Base-by-base conservation (phyloP, 805 yeast genomes). In the Brettanomyces nanus region DNA sequence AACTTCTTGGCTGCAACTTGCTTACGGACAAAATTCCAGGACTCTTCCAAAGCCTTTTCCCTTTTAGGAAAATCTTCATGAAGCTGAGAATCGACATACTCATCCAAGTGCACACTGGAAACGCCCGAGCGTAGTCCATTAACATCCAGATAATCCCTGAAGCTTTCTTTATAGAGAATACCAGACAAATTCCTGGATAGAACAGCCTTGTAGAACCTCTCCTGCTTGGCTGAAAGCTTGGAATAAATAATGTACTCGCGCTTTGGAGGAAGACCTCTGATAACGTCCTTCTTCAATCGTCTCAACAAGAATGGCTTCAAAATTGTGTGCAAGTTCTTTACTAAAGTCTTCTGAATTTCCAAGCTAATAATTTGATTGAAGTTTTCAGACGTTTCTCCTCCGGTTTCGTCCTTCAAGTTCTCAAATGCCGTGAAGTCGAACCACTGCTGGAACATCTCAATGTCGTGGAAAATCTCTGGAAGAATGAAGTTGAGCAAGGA, bases 391-490 rank as follows among this genome's bases (percentile, higher is more conserved):
- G n/a, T 31, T 17, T 41, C 38, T 26, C 21, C 22, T 17, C 62
- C 38, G 23, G 42, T 48, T 20, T 46, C 49, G 19, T 53, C 56
- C 28, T 62, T 59, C 35, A 67, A 44, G 17, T 63, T 61, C 5
- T 72, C 68, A 29, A 80, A 53, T 28, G 74, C 78, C 33, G 77
- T 74, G 49, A 84, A 84, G 57, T 92, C 94, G 61, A 90, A 92
- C 97, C 97, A 90, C 53, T 80, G 82, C 56, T 90, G 94, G 54
- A 90, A 90, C 31, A 87, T 69, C 36, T 80, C 90, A 43, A 89
- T 71, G 58, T 90, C 97, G 31, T 85, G 85, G 56, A 90, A 90
- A 21, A 92, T 83, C 50, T 87, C 96, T 0, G 98, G 98, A 36
- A 90, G 64, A 26, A 92, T 80, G 53, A 90, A 90, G 54, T 92